A percentile compares a stretch with the other conserved stretches of the same genome.
Conservation (phyloP, 1,139 yeast species). For the Komagataea norvegica region DNA sequence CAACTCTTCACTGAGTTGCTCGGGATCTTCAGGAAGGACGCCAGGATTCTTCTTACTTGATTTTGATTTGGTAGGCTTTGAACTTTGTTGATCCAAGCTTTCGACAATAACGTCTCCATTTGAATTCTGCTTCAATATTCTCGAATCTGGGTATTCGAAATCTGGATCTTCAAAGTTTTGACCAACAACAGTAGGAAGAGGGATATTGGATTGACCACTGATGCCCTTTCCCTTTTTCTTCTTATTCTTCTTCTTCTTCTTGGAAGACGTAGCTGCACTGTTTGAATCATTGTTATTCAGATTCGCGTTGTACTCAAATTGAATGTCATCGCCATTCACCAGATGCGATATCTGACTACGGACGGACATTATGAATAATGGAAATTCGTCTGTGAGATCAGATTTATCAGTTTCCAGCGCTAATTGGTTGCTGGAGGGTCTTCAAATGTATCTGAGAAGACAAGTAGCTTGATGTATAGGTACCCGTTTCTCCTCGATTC, state of each 20-base stretch:
- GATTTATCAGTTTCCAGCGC: no score
- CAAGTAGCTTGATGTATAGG: no score
- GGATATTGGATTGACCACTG: conserved; percentile 20
- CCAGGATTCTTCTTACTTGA: not conserved
- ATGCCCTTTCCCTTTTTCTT: conserved; percentile 28
- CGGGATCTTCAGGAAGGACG: conserved; percentile 21
- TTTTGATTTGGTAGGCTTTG: conserved; percentile 6
- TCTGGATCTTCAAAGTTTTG: conserved; percentile 38
- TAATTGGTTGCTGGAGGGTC: no score
- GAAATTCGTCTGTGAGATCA: not conserved
- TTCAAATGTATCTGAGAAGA: no score
- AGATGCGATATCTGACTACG: conserved; percentile 3
- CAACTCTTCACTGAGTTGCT: conserved; percentile 57
- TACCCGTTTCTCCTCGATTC: no score
- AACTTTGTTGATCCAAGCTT: conserved; percentile 26
- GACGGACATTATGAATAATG: conserved; percentile 2
- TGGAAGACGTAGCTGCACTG: conserved; percentile 13
- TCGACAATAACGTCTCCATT: conserved; percentile 71
- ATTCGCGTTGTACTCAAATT: conserved; percentile 11
- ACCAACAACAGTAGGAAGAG: conserved; percentile 21
- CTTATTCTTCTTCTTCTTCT: conserved; percentile 33
- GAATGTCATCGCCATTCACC: conserved; percentile 10
- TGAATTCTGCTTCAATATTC: conserved; percentile 67
- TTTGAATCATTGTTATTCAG: conserved; percentile 14
- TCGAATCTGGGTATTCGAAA: conserved; percentile 64